Evolutionary conservation across 73 alveolate genomes (phyloP), one percentile per base, ranked within the genome.

Genomic region (Paramecium sonneborni): DNA sequence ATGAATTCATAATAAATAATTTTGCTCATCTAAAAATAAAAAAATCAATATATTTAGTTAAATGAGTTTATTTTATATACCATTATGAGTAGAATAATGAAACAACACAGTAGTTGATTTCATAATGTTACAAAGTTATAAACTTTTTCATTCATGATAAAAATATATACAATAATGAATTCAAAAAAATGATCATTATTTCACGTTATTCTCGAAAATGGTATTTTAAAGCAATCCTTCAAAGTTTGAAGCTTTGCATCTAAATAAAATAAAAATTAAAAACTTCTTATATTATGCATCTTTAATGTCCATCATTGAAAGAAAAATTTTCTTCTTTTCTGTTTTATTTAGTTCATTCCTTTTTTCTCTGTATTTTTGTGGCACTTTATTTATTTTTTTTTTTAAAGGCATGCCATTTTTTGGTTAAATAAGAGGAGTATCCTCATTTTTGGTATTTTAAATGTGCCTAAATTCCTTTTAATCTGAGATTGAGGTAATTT

Each of bases 221-320:
- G 68, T 5, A 18, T 18, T 18, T 30, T 52, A 15, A 15, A n/a
- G 1, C 1, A 20, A 15, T n/a, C 6, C 34, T 18, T 52, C 35
- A 6, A 0, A 20, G 5, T 52, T 18, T 0, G 68, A 52, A 18
- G 3, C 10, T 18, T 52, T 52, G 34, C 15, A 52, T 52, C 68
- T 52, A 52, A 6, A 35, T 35, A 35, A 35, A n/a, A 18, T 23
- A 30, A n/a, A 28, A 34, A 15, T 18, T 12, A 7, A n/a, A 74
- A 32, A 74, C 87, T 34, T 34, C 32, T 74, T 74, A 37, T 74
- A 74, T 34, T 74, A 21, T 2, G 30, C 58, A 14, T 74, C 58
- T 14, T 34, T 74, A 15, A 74, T 74, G 23, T 74, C 87, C n/a
- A 74, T 15, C 87, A 74, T 74, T 12, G 87, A 74, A 23, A 74